Base-by-base conservation (phyloP, 305 asterid genomes). In the Coffea humblotiana region DNA sequence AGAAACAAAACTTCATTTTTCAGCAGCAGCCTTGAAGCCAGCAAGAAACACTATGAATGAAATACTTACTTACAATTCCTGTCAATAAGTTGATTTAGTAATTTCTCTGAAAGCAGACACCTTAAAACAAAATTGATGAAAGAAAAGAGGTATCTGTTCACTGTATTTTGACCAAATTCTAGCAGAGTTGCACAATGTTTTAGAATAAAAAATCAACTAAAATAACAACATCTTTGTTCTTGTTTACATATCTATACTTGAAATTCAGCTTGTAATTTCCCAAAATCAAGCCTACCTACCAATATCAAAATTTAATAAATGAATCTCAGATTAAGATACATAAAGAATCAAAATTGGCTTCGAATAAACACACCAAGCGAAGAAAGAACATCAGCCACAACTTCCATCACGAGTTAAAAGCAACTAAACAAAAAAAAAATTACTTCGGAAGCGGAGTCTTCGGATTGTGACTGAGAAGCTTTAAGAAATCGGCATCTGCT, bases 401-500 rank as follows among this genome's bases (percentile, higher is more conserved):
- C 43, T 37, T 37, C 4, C 3, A 49, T 49, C 0, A 43, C 0
- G 35, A 23, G 12, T n/a, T 6, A 63, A 9, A 51, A 48, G 68
- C 0, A 51, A 40, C 2, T 35, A n/a, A 64, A 69, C 8, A 35
- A 0, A 61, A 35, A 75, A 75, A 9, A 60, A 0, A 35, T 32
- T 80, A 80, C 83, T 9, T 81, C 65, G 29, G 51, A 56, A 49
- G 78, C 65, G 48, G 78, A 51, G 48, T 77, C 80, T 27, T 77
- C 64, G 72, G 71, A 18, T 4, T 66, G 66, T 15, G 25, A 48
- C 52, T 48, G n/a, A 63, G 74, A 79, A 81, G 72, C 80, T 19
- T 43, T 27, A 15, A 61, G 29, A 67, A 56, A 81, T 27, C 45
- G 67, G 76, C 60, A 45, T 56, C 77, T 75, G 49, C 75, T 37